phyloP scores from a whole-genome alignment of 2,329 filamentous ascomycete genomes.

The Fonsecaea pugnacius region DNA sequence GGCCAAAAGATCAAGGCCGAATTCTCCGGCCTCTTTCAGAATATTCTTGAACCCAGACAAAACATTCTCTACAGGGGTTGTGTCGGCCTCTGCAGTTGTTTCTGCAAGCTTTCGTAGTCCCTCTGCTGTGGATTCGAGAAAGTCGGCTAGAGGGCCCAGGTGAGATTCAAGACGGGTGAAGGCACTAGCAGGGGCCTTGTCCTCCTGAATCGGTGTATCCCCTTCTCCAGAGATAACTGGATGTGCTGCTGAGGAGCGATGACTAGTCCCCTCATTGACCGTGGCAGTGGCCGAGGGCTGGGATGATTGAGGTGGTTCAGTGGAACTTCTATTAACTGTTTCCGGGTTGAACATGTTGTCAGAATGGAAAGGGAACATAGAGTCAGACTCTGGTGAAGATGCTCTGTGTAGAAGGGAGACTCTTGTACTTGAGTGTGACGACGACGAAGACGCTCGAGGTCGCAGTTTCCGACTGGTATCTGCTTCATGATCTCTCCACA shows the following conservation, averaged over 20 bases:
- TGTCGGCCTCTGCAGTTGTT: constrained; percentile 44
- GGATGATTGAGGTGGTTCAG: neutral
- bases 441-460: neutral
- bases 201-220: constrained; percentile 45
- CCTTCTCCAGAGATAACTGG: constrained; percentile 37
- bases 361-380: neutral
- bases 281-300: neutral
- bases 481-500: constrained; percentile 36
- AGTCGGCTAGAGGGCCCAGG: constrained; percentile 44
- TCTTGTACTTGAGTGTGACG: neutral
- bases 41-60: constrained; percentile 47
- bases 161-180: constrained; percentile 45
- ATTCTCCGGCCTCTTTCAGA: constrained; percentile 46
- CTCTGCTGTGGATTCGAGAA: constrained; percentile 46
- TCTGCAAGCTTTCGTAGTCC: constrained; percentile 44
- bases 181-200: constrained; percentile 44
- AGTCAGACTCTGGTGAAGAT: neutral
- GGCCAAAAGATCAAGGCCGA: constrained; percentile 30
- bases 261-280: neutral
- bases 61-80: constrained; percentile 45
- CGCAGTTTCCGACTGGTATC: constrained; percentile 29
- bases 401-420: neutral
- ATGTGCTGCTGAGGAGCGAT: neutral
- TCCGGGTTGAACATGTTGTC: neutral
- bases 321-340: neutral